These are phyloP conservation scores for Carnegiea gigantea DNA, from an alignment of 179 eudicot genomes.

Conservation along the genomic window DNA sequence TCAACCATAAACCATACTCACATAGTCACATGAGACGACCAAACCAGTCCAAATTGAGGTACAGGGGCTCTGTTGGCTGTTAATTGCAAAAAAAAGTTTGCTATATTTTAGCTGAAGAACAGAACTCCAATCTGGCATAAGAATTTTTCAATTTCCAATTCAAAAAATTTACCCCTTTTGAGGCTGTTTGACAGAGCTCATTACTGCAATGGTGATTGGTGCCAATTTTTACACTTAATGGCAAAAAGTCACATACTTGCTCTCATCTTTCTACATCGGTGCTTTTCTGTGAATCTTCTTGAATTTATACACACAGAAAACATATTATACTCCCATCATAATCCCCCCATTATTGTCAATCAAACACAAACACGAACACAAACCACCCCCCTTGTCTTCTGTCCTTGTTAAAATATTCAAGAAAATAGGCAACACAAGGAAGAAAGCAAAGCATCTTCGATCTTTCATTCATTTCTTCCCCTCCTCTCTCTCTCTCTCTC, in stretches of 20 bases:
- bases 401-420: neutral
- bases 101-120: neutral
- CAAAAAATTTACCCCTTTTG: conserved; percentile 23
- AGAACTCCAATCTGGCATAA: conserved; percentile 4
- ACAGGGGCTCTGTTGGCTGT: neutral
- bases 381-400: neutral
- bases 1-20: neutral
- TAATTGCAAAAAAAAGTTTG: neutral
- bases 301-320: neutral
- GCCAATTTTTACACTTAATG: conserved; percentile 21
- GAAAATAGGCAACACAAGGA: conserved; percentile 24
- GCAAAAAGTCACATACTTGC: conserved; percentile 22
- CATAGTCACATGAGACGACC: neutral
- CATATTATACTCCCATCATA: conserved; percentile 14
- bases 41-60: neutral
- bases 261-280: conserved; percentile 16
- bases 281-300: conserved; percentile 12
- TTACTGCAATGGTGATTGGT: conserved; percentile 35
- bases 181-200: conserved; percentile 20
- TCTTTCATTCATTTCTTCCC: neutral
- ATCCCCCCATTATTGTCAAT: conserved; percentile 16
- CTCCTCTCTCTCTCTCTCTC: conserved; percentile 13
- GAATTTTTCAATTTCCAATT: conserved; percentile 13
- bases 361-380: conserved; percentile 1
- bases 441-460: conserved; percentile 33